A percentile compares a stretch with the other conserved stretches of the same genome.
Evolutionary conservation across 768 basidiomycete genomes (phyloP).

Genomic region (Dacryopinax spathularia): DNA sequence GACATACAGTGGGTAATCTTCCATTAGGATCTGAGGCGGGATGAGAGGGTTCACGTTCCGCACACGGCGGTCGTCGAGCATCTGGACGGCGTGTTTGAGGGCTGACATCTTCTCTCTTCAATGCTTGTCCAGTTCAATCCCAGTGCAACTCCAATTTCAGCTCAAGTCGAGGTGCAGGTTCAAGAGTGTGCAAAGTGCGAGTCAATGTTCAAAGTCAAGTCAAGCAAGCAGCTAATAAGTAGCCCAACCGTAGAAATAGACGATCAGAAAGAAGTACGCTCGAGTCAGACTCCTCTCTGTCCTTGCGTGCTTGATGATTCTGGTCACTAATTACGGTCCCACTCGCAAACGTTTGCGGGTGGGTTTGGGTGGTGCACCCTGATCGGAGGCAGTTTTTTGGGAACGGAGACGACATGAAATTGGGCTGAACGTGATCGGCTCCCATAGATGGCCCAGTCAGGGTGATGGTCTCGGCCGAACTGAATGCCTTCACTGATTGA

Average conservation of each 20-base stretch:
- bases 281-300: not conserved
- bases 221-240: not conserved
- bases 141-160: no score
- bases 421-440: not conserved
- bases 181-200: not conserved
- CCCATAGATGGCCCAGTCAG: no score
- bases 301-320: no score
- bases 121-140: no score
- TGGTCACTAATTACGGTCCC: not conserved
- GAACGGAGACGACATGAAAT: not conserved
- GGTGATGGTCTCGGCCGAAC: not conserved
- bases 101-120: conserved; percentile 20
- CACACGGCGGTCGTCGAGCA: conserved; percentile 78
- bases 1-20: conserved; percentile 71
- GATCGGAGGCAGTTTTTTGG: not conserved
- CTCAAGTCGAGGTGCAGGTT: no score
- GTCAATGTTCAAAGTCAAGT: not conserved
- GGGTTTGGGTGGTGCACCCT: not conserved
- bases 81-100: conserved; percentile 62
- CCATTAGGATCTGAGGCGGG: conserved; percentile 86
- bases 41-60: conserved; percentile 78
- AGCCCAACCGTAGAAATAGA: no score
- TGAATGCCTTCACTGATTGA: no score
- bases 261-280: no score
- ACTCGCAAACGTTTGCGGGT: not conserved